These are phyloP conservation scores for Euphrasia arctica DNA, from an alignment of 305 asterid genomes.

Conservation along the genomic window DNA sequence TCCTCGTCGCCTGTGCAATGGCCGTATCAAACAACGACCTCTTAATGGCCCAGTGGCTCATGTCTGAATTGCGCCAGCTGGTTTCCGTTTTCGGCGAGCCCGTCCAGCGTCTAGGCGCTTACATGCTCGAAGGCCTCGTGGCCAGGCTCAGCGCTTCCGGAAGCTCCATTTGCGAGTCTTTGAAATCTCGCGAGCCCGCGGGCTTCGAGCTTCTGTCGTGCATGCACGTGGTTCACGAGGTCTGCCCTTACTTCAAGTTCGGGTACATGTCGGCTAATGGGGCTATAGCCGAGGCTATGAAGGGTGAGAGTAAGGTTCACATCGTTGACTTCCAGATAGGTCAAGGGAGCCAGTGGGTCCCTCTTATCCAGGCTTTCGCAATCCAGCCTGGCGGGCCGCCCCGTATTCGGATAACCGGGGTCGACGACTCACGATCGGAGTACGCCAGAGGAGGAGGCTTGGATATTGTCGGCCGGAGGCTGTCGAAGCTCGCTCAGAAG, in stretches of 20 bases:
- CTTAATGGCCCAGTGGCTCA: constrained; percentile 54
- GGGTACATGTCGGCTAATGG: constrained; percentile 94
- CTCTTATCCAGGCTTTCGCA: constrained; percentile 78
- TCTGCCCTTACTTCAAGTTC: constrained; percentile 79
- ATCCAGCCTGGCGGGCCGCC: constrained; percentile 92
- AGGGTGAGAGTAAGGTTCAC: constrained; percentile 63
- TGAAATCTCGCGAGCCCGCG: constrained; percentile 59
- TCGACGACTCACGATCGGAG: constrained; percentile 64
- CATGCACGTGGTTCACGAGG: constrained; percentile 65
- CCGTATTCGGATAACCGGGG: constrained; percentile 72
- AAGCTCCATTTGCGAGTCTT: constrained; percentile 55
- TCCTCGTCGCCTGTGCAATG: constrained; percentile 72
- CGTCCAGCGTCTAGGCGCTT: constrained; percentile 75
- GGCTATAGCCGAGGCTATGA: constrained; percentile 93
- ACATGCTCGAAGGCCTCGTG: constrained; percentile 83
- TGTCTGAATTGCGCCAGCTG: constrained; percentile 58
- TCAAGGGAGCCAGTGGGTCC: constrained; percentile 89
- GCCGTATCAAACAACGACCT: constrained; percentile 57
- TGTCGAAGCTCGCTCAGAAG: constrained; percentile 58
- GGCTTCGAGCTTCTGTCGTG: constrained; percentile 65
- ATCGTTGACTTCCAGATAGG: constrained; percentile 80
- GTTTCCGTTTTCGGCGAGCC: constrained; percentile 93
- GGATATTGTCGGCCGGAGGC: constrained; percentile 62
- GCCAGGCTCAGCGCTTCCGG: constrained; percentile 63
- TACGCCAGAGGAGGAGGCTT: constrained; percentile 82